phyloP scores from a whole-genome alignment of 2,329 filamentous ascomycete species.

The Thielaviopsis musarum region DNA sequence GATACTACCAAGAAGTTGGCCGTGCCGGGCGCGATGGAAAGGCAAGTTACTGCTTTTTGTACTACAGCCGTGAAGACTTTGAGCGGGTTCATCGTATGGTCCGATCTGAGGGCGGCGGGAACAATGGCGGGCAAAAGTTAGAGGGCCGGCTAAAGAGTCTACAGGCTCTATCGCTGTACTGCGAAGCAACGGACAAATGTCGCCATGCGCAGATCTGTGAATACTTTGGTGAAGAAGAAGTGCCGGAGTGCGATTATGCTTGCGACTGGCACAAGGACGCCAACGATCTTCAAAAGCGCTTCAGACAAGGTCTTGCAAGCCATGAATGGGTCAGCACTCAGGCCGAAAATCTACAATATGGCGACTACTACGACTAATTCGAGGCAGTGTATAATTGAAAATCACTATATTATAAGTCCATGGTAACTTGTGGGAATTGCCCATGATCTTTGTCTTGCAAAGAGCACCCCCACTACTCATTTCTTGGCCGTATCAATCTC shows the following conservation, averaged over 20 bases:
- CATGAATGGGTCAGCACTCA: constrained; percentile 50
- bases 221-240: constrained; percentile 55
- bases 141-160: constrained; percentile 45
- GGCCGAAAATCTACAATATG: constrained; percentile 39
- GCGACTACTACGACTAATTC: constrained; percentile 32
- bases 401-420: neutral
- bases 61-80: constrained; percentile 77
- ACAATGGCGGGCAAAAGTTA: constrained; percentile 4
- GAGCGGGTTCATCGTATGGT: constrained; percentile 51
- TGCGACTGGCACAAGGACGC: constrained; percentile 66
- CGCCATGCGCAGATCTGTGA: constrained; percentile 58
- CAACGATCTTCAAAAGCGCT: constrained; percentile 37
- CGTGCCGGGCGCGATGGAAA: constrained; percentile 82
- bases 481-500: neutral
- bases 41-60: constrained; percentile 71
- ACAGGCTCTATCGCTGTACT: constrained; percentile 57
- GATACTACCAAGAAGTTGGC: constrained; percentile 90
- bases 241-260: constrained; percentile 51
- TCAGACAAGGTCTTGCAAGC: constrained; percentile 36
- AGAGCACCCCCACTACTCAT: neutral
- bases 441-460: neutral
- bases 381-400: neutral
- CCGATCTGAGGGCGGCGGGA: constrained; percentile 14
- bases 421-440: neutral
- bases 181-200: constrained; percentile 58